Evolutionary conservation across 192 early-diverging fungal species (phyloP).

Genomic region (Coemansia sp.): DNA sequence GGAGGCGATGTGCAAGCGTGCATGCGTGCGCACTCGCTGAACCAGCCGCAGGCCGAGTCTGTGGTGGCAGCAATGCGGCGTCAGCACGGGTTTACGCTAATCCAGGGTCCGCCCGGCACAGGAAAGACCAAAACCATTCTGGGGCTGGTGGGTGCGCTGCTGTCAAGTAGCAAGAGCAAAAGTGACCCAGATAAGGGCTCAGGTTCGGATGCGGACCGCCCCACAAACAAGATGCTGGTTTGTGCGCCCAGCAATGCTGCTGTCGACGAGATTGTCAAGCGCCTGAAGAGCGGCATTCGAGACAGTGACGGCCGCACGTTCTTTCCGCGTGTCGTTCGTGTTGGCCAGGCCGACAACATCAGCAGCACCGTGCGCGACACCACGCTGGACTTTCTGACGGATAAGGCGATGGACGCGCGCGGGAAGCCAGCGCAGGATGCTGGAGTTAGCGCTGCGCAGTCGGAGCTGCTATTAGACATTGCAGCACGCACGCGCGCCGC

Average conservation of each 20-base stretch:
- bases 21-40: constrained; percentile 73
- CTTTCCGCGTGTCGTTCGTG: constrained; percentile 73
- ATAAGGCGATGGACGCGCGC: constrained; percentile 55
- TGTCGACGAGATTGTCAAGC: constrained; percentile 91
- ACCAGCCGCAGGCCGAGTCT: constrained; percentile 87
- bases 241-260: constrained; percentile 98
- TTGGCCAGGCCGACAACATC: constrained; percentile 74
- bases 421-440: not conserved
- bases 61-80: constrained; percentile 65
- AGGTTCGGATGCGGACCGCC: not conserved
- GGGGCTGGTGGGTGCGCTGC: constrained; percentile 70
- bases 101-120: constrained; percentile 74
- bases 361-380: constrained; percentile 73
- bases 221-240: constrained; percentile 69
- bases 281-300: constrained; percentile 75
- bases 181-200: not conserved
- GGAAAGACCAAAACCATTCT: constrained; percentile 94
- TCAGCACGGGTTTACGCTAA: constrained; percentile 77
- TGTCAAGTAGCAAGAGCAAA: constrained; percentile 8
- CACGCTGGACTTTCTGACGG: constrained; percentile 66
- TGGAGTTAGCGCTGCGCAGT: constrained; percentile 23
- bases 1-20: constrained; percentile 39
- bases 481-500: constrained; percentile 5
- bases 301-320: constrained; percentile 53
- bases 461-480: constrained; percentile 21